Conservation (phyloP, 129 eudicot genomes). For the Flaveria linearis region DNA sequence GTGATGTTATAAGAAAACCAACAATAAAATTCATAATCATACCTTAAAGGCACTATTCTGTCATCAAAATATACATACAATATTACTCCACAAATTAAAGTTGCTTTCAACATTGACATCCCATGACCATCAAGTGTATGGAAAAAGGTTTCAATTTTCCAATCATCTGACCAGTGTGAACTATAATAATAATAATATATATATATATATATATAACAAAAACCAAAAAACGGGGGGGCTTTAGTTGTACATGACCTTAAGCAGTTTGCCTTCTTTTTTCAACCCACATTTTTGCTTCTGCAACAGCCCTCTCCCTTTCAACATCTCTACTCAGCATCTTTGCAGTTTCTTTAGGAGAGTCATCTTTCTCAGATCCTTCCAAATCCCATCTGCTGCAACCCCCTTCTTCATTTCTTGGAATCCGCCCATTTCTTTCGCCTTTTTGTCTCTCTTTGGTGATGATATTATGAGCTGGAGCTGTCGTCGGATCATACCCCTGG, state of each 20-base stretch:
- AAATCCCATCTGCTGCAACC: slow-evolving; percentile 67
- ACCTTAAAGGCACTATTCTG: neutral
- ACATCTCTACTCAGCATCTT: slow-evolving; percentile 64
- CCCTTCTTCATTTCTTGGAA: slow-evolving; percentile 46
- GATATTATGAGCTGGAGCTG: slow-evolving; percentile 40
- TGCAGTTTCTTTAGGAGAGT: slow-evolving; percentile 74
- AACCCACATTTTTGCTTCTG: slow-evolving; percentile 99
- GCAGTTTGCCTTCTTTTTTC: slow-evolving; percentile 72
- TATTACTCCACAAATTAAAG: slow-evolving; percentile 2
- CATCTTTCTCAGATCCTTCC: slow-evolving; percentile 78
- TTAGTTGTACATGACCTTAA: slow-evolving; percentile 37
- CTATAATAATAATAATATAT: neutral
- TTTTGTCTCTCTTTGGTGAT: slow-evolving; percentile 27
- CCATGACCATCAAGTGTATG: neutral
- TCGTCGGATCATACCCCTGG: slow-evolving; percentile 61
- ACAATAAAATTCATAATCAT: neutral
- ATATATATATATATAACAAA: too few relatives aligned
- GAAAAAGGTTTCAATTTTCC: neutral
- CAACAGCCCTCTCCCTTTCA: slow-evolving; percentile 90
- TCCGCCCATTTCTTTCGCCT: slow-evolving; percentile 37
- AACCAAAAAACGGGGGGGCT: neutral
- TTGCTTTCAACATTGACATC: slow-evolving; percentile 1
- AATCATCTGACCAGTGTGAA: slow-evolving; percentile 10
- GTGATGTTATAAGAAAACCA: neutral
- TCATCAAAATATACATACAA: slow-evolving; percentile 25